These are phyloP conservation scores for Aspergillus pseudoterreus DNA, from an alignment of 2,329 filamentous ascomycete species.

Conservation along the genomic window DNA sequence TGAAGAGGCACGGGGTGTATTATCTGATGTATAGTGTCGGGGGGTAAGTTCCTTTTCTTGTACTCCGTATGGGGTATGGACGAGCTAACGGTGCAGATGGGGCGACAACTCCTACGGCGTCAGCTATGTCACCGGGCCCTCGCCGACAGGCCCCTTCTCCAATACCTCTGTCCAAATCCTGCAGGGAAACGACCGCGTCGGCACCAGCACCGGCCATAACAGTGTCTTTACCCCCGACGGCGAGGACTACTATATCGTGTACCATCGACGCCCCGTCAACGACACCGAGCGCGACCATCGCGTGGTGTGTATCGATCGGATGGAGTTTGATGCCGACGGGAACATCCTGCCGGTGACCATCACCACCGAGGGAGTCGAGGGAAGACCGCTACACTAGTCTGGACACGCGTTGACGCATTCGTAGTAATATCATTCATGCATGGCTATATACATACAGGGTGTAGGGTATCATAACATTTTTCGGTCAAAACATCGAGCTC, in stretches of 20 bases:
- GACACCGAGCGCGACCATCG: conserved; percentile 47
- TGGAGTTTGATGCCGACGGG: conserved; percentile 45
- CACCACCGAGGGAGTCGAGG: conserved; percentile 25
- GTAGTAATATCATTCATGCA: background rate
- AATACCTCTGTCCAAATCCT: conserved; percentile 37
- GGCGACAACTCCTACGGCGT: conserved; percentile 46
- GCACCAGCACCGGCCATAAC: conserved; percentile 40
- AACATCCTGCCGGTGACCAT: conserved; percentile 44
- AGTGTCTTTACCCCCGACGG: conserved; percentile 39
- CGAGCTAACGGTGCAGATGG: conserved; percentile 31
- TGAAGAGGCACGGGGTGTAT: conserved; percentile 41
- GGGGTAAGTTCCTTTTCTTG: conserved; percentile 17
- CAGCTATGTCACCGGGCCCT: conserved; percentile 41
- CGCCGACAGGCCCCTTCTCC: conserved; percentile 42
- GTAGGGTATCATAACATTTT: conserved; percentile 17
- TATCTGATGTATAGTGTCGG: conserved; percentile 48
- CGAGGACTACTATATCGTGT: conserved; percentile 45
- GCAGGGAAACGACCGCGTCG: conserved; percentile 20
- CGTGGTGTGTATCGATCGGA: conserved; percentile 47
- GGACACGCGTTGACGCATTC: background rate
- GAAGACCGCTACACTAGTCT: conserved; percentile 9
- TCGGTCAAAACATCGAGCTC: conserved; percentile 44
- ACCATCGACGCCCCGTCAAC: conserved; percentile 46
- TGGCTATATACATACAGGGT: conserved; percentile 2
- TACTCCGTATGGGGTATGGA: background rate